Evolutionary conservation across 176 grass and related monocot genomes (phyloP), one percentile per base, ranked within the genome.

Genomic region (Oryza meridionalis): DNA sequence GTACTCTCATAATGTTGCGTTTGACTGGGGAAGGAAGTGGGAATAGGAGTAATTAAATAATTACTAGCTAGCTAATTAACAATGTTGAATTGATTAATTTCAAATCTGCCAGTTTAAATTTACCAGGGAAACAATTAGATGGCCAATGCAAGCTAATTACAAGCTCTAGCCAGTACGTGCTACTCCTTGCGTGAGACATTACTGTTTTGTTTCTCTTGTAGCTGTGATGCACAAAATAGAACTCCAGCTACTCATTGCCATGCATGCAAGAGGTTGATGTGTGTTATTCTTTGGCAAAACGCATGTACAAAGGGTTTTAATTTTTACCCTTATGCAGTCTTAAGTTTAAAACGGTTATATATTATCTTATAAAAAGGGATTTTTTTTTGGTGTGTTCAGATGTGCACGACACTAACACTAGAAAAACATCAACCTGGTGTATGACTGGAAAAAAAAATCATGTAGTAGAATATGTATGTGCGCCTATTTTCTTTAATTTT

Each of bases 261-360:
- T 72, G 50, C 9, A 31, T 72, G 50, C 55, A 65, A 64, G 25
- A 37, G 29, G 59, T 74, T 62, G 49, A 51, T 70, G 83, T 70
- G 83, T 70, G 49, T 6, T 31, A 29, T 6, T 31, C 2, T 67
- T 29, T 74, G 17, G 14, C 65, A 37, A 33, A 15, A 8, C 22
- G 47, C 9, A 4, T 51, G 42, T 43, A 43, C 7, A 40, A 8
- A 43, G 42, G 42, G 42, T 43, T 43, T 42, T 43, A 43, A 10
- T 43, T 9, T 43, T 2, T 43, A 43, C 9, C 9, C 7, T 43
- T 43, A 43, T 43, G 42, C 10, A 43, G 42, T 43, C 8, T 43
- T 43, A 43, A 43, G 2, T 9, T 43, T 43, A 10, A 43, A 43
- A 43, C 1, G 42, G 42, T 10, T 43, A 43, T 43, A 9, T 43